Conservation (phyloP, 441 rosid species). For the Adansonia madagascariensis region DNA sequence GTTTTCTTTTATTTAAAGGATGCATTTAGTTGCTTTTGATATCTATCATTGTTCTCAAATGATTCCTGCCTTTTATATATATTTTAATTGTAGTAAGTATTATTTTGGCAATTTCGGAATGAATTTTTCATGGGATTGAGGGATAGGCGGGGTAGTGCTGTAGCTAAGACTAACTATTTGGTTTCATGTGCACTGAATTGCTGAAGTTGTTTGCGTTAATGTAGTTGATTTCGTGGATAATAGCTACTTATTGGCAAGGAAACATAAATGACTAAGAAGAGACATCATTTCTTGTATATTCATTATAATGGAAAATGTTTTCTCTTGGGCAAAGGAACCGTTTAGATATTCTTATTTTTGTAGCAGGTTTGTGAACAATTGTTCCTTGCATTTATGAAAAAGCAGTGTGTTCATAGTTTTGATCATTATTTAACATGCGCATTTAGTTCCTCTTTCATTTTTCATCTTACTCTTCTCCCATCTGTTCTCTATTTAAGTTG, state of each 20-base stretch:
- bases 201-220: background rate
- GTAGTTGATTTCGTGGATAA: background rate
- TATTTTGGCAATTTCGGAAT: background rate
- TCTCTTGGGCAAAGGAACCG: background rate
- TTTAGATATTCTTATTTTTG: background rate
- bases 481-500: background rate
- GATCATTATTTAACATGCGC: background rate
- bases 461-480: background rate
- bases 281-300: background rate
- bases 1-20: background rate
- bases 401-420: background rate
- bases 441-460: background rate
- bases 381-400: background rate
- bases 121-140: background rate
- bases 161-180: constrained; percentile 3
- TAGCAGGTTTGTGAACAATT: background rate
- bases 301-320: background rate
- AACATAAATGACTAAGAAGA: background rate
- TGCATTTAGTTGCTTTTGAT: background rate
- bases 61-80: background rate
- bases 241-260: constrained; percentile 16
- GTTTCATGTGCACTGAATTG: background rate
- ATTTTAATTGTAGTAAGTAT: background rate
- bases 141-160: background rate
- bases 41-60: constrained; percentile 1